Conservation (phyloP, 2,329 filamentous ascomycete species). For the Mariannaea sp. region DNA sequence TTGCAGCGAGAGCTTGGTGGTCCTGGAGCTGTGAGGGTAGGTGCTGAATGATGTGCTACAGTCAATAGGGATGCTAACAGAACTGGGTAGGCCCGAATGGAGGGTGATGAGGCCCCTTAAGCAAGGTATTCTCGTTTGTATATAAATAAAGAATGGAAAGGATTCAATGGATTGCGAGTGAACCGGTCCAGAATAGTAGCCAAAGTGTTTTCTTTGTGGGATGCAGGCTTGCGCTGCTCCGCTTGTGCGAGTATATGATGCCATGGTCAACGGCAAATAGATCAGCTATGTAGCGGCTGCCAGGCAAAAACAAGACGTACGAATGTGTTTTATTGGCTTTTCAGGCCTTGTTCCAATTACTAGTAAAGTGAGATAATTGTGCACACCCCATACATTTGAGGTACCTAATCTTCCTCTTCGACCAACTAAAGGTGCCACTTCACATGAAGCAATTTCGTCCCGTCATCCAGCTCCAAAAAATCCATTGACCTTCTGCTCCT, state of each 20-base stretch:
- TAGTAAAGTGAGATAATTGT: neutral
- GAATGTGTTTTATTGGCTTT: neutral
- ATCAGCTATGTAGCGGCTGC: neutral
- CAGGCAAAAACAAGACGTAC: neutral
- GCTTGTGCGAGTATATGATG: neutral
- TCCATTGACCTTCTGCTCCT: neutral
- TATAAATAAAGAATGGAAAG: constrained; percentile 40
- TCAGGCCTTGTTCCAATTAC: neutral
- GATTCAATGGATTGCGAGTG: constrained; percentile 26
- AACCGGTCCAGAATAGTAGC: constrained; percentile 3
- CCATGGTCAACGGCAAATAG: neutral
- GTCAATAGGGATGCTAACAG: constrained; percentile 24
- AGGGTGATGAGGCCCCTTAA: constrained; percentile 60
- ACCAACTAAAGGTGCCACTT: neutral
- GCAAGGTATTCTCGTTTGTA: constrained; percentile 41
- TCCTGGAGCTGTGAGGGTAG: constrained; percentile 66
- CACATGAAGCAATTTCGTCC: neutral
- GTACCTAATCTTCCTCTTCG: too few species aligned
- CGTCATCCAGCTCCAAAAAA: neutral
- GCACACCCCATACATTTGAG: too few species aligned
- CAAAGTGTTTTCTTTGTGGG: constrained; percentile 4
- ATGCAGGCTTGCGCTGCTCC: neutral
- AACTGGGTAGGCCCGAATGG: constrained; percentile 55
- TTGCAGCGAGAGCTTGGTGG: constrained; percentile 78
- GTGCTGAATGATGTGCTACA: constrained; percentile 41